These are phyloP conservation scores for Xylaria intraflava DNA, from an alignment of 495 filamentous ascomycete species.

Conservation along the genomic window DNA sequence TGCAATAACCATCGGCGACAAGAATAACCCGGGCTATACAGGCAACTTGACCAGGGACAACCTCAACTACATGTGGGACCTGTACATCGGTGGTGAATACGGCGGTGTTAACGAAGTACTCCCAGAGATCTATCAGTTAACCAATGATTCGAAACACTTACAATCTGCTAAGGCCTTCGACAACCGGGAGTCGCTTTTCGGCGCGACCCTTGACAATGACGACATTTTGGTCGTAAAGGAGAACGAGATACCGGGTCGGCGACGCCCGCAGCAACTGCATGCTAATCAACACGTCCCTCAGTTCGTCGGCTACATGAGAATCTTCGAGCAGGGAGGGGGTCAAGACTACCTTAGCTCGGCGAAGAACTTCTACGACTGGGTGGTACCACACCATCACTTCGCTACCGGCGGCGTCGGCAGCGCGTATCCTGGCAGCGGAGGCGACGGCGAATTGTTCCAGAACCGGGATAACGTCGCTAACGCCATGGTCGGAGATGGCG, in stretches of 20 bases:
- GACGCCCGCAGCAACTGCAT: conserved; percentile 18
- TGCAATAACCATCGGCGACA: conserved; percentile 18
- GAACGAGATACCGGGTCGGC: conserved; percentile 13
- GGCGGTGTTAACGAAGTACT: conserved; percentile 29
- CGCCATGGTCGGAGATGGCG: conserved; percentile 23
- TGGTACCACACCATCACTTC: conserved; percentile 25
- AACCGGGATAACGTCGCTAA: conserved; percentile 27
- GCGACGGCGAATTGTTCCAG: conserved; percentile 30
- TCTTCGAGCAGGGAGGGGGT: conserved; percentile 27
- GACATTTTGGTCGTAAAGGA: conserved; percentile 15
- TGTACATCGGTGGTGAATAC: conserved; percentile 18
- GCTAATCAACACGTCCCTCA: conserved; percentile 32
- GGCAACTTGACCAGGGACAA: conserved; percentile 18
- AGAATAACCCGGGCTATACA: conserved; percentile 15
- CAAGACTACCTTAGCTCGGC: conserved; percentile 25
- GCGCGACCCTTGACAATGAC: conserved; percentile 11
- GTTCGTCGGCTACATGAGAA: conserved; percentile 27
- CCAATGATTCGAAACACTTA: conserved; percentile 22
- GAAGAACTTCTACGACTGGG: conserved; percentile 27
- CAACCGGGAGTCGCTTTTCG: conserved; percentile 28
- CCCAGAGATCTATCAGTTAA: conserved; percentile 26
- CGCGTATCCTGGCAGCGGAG: conserved; percentile 19
- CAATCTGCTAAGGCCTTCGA: conserved; percentile 28
- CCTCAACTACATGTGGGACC: conserved; percentile 22
- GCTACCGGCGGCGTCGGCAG: conserved; percentile 23